Base-by-base conservation (phyloP, 495 filamentous ascomycete species). In the Hypoxylon crocopeplum region DNA sequence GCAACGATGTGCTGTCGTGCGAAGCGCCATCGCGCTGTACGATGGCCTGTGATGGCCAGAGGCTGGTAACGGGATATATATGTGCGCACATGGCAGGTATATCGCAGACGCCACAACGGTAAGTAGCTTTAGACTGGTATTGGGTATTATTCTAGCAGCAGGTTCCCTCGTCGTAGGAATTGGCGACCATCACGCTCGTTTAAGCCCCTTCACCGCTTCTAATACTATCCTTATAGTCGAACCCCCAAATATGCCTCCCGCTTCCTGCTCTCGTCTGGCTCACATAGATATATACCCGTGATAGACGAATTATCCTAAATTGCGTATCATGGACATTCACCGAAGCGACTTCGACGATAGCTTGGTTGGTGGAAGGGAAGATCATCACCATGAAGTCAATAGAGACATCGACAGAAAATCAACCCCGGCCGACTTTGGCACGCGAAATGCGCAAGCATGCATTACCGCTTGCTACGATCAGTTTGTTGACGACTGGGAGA, bases 181-280 rank as follows among this genome's bases (percentile, higher is more conserved):
- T 40, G 41, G 24, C 39, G 47, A 30, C 20, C 33, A 39, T 63
- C 36, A 62, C 64, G 16, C 34, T 70, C 64, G 53, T 65, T 65
- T 27, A 51, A 49, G 42, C 46, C 34, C 44, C 15, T 21, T 61
- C 40, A 37, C 46, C 50, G 41, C 56, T 19, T 25, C 51, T 34
- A 46, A 25, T 47, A 50, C 30, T 24, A 41, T 29, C 40, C 7
- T 19, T 30, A 24, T 34, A 22, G 32, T 13, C 17, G 10, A 32
- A 12, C 24, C 24, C 25, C 40, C 48, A 58, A 70, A 51, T 48
- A 68, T 68, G 67, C 57, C 64, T 68, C 47, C 58, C 57, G 21
- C 56, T 66, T 20, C 47, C 42, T 46, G 15, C 60, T 37, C 11
- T 42, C 29, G 7, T 29, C 51, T 24, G n/a, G 30, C 32, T 37